Evolutionary conservation across 2,329 filamentous ascomycete genomes (phyloP), one percentile per base, ranked within the genome.

Genomic region (Epichloe coenophiala): DNA sequence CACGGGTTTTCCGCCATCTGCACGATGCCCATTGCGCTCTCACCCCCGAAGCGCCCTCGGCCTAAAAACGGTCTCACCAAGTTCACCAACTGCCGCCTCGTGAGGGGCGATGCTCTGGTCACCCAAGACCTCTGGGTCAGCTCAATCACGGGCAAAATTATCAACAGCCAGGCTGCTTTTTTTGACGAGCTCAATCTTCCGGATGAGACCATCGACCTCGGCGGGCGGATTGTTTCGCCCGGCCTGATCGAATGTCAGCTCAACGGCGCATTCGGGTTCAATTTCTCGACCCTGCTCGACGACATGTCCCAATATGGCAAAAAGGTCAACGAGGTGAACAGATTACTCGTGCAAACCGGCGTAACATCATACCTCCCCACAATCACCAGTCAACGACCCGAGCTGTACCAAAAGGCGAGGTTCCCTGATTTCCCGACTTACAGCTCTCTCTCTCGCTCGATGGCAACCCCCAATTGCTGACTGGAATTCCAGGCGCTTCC

Each of bases 201-300:
- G 1, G 86, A 91, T 62, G 69, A 81, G 58, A 82, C 83, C 49
- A 74, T 95, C 58, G 81, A 96, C 61, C 80, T 96, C 1, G 79
- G 81, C 48, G 88, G 88, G 52, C 87, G 87, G 59, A 91, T 95
- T 57, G 65, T 96, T 19, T 81, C 86, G 0, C 88, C 90, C 0
- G 90, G 90, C 27, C 76, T 96, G 62, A 93, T 96, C 59, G 90
- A 96, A 57, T 84, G 85, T 48, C 90, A 96, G 67, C 81, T 96
- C 58, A 96, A 96, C 61, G 90, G 90, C 45, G 89, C 86, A 9
- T 91, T 89, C 60, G 89, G 89, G 51, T 94, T 95, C 72, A 91
- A 95, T 71, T 95, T 94, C 65, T 93, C 88, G 3, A 80, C 81
- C 1, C 73, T 88, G 9, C 80, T 86, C n/a, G 75, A 82, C 15